phyloP scores from a whole-genome alignment of 306 rosid genomes.

The Coriaria nepalensis region DNA sequence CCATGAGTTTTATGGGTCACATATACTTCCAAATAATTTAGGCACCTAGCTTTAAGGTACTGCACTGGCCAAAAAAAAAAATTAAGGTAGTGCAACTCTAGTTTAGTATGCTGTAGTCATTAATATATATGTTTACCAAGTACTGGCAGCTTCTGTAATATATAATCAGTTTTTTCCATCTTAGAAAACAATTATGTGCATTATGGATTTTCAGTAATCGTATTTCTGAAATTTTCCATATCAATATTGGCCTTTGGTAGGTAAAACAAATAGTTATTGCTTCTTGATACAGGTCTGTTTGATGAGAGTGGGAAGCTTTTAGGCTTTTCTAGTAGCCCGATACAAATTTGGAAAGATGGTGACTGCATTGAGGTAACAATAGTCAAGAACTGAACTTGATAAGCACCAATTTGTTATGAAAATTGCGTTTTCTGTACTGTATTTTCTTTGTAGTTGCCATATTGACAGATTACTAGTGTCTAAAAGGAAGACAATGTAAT shows the following conservation, averaged over 20 bases:
- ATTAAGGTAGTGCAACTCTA: no score
- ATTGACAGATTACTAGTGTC: not conserved
- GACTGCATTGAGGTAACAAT: constrained; percentile 57
- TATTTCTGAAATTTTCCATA: no score
- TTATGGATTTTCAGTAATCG: no score
- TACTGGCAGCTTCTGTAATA: no score
- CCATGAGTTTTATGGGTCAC: no score
- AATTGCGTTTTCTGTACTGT: constrained; percentile 2
- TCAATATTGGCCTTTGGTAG: not conserved
- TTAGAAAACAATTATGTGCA: no score
- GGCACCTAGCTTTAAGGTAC: no score
- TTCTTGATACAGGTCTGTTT: constrained; percentile 48
- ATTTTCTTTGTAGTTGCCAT: not conserved
- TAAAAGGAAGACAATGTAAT: not conserved
- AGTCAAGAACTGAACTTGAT: constrained; percentile 4
- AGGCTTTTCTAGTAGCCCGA: constrained; percentile 77
- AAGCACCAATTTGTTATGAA: not conserved
- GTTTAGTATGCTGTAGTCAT: no score
- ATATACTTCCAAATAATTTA: no score
- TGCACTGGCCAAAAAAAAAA: no score
- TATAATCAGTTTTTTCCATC: no score
- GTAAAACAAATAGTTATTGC: constrained; percentile 1
- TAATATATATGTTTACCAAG: no score
- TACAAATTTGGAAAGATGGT: constrained; percentile 92
- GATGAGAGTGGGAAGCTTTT: constrained; percentile 83